Evolutionary conservation across 169 alveolate genomes (phyloP).

Genomic region (Fabrea salina): DNA sequence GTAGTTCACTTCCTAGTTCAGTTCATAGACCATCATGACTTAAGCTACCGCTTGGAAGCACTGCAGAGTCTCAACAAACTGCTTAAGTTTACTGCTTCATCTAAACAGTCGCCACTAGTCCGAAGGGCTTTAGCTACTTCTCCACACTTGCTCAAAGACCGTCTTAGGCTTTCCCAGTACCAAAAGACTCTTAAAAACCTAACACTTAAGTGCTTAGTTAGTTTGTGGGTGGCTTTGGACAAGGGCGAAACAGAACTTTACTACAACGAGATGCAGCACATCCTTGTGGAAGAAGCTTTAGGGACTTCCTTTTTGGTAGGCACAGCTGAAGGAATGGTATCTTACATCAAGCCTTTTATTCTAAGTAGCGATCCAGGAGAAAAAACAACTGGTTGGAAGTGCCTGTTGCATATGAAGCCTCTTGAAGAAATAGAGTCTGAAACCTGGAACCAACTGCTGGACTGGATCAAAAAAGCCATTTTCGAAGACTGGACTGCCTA

Average conservation of each 20-base stretch:
- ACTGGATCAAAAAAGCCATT: not conserved
- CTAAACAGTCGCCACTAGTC: not conserved
- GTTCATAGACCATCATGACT: slow-evolving; percentile 19
- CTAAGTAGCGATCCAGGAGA: not conserved
- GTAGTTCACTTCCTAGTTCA: slow-evolving; percentile 24
- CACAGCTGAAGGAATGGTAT: not conserved
- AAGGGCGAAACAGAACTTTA: not conserved
- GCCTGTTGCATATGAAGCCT: not conserved
- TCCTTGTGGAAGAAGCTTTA: slow-evolving; percentile 11
- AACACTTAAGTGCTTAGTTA: slow-evolving; percentile 4
- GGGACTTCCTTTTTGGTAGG: slow-evolving; percentile 20
- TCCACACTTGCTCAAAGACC: slow-evolving; percentile 27
- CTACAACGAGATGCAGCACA: not conserved
- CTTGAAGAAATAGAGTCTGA: not conserved
- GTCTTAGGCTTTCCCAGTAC: slow-evolving; percentile 17
- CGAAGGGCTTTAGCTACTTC: slow-evolving; percentile 3
- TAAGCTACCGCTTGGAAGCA: slow-evolving; percentile 12
- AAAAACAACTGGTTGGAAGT: not conserved
- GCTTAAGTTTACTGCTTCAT: not conserved
- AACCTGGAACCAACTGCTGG: not conserved
- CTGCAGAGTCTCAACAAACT: not conserved
- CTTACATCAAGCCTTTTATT: not conserved
- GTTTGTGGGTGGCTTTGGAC: not conserved
- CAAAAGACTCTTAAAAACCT: not conserved
- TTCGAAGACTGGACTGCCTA: not conserved